Base-by-base conservation (phyloP, 208 protist species). In the Trypanosoma avium region DNA sequence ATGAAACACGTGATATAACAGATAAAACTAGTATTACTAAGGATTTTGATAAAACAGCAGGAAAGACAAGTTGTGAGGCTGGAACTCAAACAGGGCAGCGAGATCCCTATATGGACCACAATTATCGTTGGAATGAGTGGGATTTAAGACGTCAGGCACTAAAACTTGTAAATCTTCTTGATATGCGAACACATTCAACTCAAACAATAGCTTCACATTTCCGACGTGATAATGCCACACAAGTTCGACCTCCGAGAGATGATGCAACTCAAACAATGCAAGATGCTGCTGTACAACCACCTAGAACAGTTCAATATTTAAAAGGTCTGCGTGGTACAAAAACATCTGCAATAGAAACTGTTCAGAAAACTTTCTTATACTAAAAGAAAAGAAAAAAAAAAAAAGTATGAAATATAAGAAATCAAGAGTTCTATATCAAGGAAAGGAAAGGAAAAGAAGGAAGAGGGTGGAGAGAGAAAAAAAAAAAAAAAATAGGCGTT, bases 71-170 rank as follows among this genome's bases (percentile, higher is more conserved):
- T 49, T 32, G 38, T 21, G 76, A 85, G 49, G 84, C 57, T 13
- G 72, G 60, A 10, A 94, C 85, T 22, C 92, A 97, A 70, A 97
- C 94, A 4, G 86, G 88, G 15, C 91, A 95, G 52, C 83, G 90
- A 15, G 91, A 96, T 45, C n/a, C 75, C 13, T 86, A 90, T 73
- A 88, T 86, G 32, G 89, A 97, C 46, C 82, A 83, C 50, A 84
- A 94, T 52, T 97, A 97, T 74, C 79, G 83, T 35, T 97, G 90
- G 86, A 97, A 95, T 38, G 90, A 97, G 71, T 97, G 94, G 94
- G 88, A 97, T 38, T 70, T 97, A 46, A 84, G 94, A 7, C 86
- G 91, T 17, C 81, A 92, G 56, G 94, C 92, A 32, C 68, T 97
- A n/a, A 88, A 96, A 68, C 71, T 97, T 26, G 91, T 88, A 22